phyloP scores from a whole-genome alignment of 805 yeast genomes.

The Candida tallmaniae region DNA sequence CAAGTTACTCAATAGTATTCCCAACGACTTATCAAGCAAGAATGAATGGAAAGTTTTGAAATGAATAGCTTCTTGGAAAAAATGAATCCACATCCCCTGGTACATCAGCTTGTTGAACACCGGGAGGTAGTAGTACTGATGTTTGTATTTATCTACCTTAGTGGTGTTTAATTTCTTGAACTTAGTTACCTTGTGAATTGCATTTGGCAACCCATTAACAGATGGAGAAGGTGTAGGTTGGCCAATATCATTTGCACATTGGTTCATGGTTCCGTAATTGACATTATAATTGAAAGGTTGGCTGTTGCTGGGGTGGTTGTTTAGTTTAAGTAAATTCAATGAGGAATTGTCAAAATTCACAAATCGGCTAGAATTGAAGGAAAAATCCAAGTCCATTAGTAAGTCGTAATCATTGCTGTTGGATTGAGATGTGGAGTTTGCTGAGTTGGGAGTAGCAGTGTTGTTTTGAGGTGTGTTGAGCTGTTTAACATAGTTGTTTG shows the following conservation, averaged over 20 bases:
- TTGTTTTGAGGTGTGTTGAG: not conserved
- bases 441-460: too few relatives aligned
- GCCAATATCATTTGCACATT: too few relatives aligned
- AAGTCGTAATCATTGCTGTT: not conserved
- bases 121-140: slow-evolving; percentile 8
- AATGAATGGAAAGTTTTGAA: slow-evolving; percentile 22
- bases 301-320: not conserved
- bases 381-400: slow-evolving; percentile 9
- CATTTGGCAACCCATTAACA: slow-evolving; percentile 17
- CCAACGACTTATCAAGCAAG: slow-evolving; percentile 35
- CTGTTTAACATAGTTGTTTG: not conserved
- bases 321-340: slow-evolving; percentile 5
- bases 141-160: not conserved
- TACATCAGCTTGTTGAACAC: slow-evolving; percentile 6
- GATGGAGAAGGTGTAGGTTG: too few relatives aligned
- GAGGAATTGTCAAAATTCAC: slow-evolving; percentile 8
- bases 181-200: slow-evolving; percentile 8
- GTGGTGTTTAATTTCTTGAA: slow-evolving; percentile 10
- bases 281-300: not conserved
- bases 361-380: slow-evolving; percentile 11
- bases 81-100: slow-evolving; percentile 24
- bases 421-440: not conserved
- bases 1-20: slow-evolving; percentile 14
- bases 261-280: too few relatives aligned
- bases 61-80: slow-evolving; percentile 18